Percentiles rank a stretch among this genome's conserved stretches.
Conservation (phyloP, 208 protist genomes). For the Wallacemonas sp. region DNA sequence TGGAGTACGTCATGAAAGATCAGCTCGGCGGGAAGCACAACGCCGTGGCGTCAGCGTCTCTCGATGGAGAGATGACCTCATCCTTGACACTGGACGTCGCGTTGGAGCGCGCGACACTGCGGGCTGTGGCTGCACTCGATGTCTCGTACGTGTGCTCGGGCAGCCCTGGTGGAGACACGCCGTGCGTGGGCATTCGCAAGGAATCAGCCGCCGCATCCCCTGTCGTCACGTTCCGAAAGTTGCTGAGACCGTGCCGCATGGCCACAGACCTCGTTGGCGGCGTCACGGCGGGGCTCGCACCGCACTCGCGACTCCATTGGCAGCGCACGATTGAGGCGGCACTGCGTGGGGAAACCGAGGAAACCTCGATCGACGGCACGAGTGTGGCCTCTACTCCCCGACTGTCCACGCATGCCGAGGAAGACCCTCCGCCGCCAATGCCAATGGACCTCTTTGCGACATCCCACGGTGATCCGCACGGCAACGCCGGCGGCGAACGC, state of each 20-base stretch:
- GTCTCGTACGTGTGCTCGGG: slow-evolving; percentile 8
- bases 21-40: slow-evolving; percentile 69
- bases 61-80: slow-evolving; percentile 9
- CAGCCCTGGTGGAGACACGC: not conserved
- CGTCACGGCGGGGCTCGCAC: slow-evolving; percentile 37
- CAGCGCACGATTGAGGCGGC: slow-evolving; percentile 41
- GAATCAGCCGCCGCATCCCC: slow-evolving; percentile 24
- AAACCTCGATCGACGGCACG: too few species aligned
- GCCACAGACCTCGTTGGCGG: slow-evolving; percentile 60
- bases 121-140: slow-evolving; percentile 1
- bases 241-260: slow-evolving; percentile 45
- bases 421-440: too few species aligned
- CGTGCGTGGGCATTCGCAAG: slow-evolving; percentile 1
- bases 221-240: slow-evolving; percentile 41
- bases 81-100: slow-evolving; percentile 27
- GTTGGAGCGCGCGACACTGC: slow-evolving; percentile 33
- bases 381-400: too few species aligned
- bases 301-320: slow-evolving; percentile 48
- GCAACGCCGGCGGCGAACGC: too few species aligned
- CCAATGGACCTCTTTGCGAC: slow-evolving; percentile 19
- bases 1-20: slow-evolving; percentile 64
- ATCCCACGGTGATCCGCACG: not conserved
- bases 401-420: too few species aligned
- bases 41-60: slow-evolving; percentile 13
- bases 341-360: slow-evolving; percentile 40